A percentile compares a stretch with the other conserved stretches of the same genome.
phyloP scores from a whole-genome alignment of 768 basidiomycete species.

The Phlebiopsis flavidoalba region DNA sequence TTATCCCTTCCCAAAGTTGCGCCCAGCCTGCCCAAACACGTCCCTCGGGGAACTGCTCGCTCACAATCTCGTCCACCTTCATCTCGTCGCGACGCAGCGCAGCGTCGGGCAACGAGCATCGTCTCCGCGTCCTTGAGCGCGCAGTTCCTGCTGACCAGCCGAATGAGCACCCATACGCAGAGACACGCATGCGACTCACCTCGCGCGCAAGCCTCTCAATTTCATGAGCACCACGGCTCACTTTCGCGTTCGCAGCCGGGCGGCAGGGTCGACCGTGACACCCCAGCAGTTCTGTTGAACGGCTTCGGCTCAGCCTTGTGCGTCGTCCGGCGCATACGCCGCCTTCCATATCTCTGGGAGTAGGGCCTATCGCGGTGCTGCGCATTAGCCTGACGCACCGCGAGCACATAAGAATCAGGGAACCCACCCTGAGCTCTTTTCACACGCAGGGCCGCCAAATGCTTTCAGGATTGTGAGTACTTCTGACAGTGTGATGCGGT shows the following conservation, averaged over 20 bases:
- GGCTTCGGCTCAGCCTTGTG: slow-evolving; percentile 43
- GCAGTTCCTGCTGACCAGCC: slow-evolving; percentile 42
- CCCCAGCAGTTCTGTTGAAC: slow-evolving; percentile 71
- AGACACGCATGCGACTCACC: slow-evolving; percentile 32
- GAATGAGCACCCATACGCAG: not conserved
- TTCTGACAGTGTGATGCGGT: slow-evolving; percentile 58
- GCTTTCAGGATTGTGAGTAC: slow-evolving; percentile 65
- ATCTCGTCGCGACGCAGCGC: slow-evolving; percentile 68
- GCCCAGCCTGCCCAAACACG: slow-evolving; percentile 47
- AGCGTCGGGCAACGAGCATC: slow-evolving; percentile 69
- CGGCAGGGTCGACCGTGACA: slow-evolving; percentile 55
- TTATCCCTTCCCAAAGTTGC: slow-evolving; percentile 69
- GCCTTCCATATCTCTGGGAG: slow-evolving; percentile 52
- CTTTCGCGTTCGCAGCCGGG: slow-evolving; percentile 50
- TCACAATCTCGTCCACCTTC: slow-evolving; percentile 50
- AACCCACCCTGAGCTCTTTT: slow-evolving; percentile 59
- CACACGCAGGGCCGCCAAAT: too few relatives aligned
- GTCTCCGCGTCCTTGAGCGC: slow-evolving; percentile 46
- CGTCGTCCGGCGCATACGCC: slow-evolving; percentile 51
- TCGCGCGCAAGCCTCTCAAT: slow-evolving; percentile 74
- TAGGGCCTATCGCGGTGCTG: slow-evolving; percentile 15
- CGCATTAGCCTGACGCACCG: not conserved
- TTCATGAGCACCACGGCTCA: slow-evolving; percentile 76
- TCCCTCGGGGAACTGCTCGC: slow-evolving; percentile 38
- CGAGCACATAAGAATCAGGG: not conserved